These are phyloP conservation scores for Monascus purpureus DNA, from an alignment of 495 filamentous ascomycete genomes.

Conservation along the genomic window DNA sequence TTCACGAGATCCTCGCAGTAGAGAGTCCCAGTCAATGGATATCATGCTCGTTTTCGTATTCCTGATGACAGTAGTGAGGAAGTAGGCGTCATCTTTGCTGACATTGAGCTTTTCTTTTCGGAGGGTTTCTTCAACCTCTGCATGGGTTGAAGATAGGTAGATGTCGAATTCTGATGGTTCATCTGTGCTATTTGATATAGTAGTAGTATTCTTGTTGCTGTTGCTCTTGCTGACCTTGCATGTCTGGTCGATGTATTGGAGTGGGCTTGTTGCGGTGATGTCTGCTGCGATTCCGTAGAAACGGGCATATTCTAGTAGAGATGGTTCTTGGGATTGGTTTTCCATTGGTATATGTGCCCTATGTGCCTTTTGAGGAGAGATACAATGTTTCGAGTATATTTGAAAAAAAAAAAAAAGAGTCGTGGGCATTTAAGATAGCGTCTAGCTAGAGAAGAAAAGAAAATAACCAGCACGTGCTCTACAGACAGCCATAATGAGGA, in stretches of 20 bases:
- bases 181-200: too few species aligned
- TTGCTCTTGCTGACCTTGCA: too few species aligned
- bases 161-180: neutral
- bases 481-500: too few species aligned
- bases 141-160: neutral
- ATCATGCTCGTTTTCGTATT: constrained; percentile 1
- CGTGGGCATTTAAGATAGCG: too few species aligned
- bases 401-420: too few species aligned
- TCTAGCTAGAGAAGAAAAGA: too few species aligned
- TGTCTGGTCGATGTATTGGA: constrained; percentile 5
- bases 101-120: constrained; percentile 10
- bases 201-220: too few species aligned
- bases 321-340: constrained; percentile 8
- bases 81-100: constrained; percentile 9
- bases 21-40: constrained; percentile 4
- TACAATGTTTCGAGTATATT: too few species aligned
- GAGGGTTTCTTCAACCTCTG: neutral
- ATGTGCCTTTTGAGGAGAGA: too few species aligned
- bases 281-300: constrained; percentile 22
- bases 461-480: too few species aligned
- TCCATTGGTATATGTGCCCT: constrained; percentile 7
- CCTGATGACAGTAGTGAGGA: constrained; percentile 11
- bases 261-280: constrained; percentile 11
- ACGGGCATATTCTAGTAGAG: constrained; percentile 29
- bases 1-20: neutral